A percentile compares a stretch with the other conserved stretches of the same genome.
These are phyloP conservation scores for Chrysoporthe deuterocubensis DNA, from an alignment of 2,329 filamentous ascomycete species.

Conservation along the genomic window DNA sequence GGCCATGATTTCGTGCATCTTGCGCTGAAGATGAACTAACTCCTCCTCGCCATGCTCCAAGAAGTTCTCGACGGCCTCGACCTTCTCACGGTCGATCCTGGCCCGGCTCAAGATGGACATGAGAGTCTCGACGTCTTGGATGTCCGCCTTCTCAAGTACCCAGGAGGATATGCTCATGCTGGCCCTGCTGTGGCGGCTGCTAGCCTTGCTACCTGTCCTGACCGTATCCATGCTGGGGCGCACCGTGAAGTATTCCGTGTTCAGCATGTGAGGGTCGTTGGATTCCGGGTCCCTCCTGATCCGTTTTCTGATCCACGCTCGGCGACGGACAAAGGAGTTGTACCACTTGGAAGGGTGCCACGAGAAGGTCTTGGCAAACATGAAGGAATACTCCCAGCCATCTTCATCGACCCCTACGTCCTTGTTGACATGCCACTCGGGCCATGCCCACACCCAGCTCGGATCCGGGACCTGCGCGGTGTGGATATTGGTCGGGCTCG, in stretches of 20 bases:
- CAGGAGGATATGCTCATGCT: conserved; percentile 38
- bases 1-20: conserved; percentile 85
- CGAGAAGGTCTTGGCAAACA: conserved; percentile 72
- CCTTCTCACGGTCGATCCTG: conserved; percentile 86
- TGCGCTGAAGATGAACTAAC: conserved; percentile 71
- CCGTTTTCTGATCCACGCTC: conserved; percentile 85
- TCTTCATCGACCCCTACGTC: conserved; percentile 84
- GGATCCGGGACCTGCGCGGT: conserved; percentile 94
- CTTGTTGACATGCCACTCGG: conserved; percentile 68
- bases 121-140: conserved; percentile 69
- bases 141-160: conserved; percentile 55
- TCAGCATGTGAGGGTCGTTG: conserved; percentile 68
- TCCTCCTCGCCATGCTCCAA: conserved; percentile 77
- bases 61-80: conserved; percentile 81
- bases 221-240: conserved; percentile 55
- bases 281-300: conserved; percentile 61
- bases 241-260: conserved; percentile 80
- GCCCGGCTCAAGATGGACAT: conserved; percentile 69
- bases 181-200: conserved; percentile 33
- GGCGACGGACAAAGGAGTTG: conserved; percentile 88
- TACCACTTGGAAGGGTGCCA: conserved; percentile 96
- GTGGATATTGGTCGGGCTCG: conserved; percentile 69
- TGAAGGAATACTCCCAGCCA: conserved; percentile 96
- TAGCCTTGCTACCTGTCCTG: conserved; percentile 45
- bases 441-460: conserved; percentile 87